Conservation (phyloP, 371 early-diverging fungal species). For the Fennellomyces sp. region DNA sequence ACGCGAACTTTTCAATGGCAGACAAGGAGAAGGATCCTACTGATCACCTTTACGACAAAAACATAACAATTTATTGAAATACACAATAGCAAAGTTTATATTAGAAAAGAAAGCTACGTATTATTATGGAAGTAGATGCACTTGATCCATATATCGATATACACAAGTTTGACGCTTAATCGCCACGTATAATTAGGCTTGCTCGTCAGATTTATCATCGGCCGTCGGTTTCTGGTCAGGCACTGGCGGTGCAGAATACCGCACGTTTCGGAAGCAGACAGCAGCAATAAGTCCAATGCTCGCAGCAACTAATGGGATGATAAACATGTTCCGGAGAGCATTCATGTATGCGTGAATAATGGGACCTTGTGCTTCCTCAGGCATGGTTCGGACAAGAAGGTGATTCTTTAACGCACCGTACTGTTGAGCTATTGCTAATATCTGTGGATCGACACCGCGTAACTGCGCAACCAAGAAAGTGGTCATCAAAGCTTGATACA, state of each 20-base stretch:
- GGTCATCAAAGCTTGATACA: neutral
- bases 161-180: too few species aligned
- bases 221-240: too few species aligned
- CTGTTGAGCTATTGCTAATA: conserved; percentile 16
- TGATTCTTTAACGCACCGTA: conserved; percentile 33
- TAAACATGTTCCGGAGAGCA: neutral
- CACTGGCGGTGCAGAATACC: conserved; percentile 11
- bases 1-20: too few species aligned
- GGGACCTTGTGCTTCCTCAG: conserved; percentile 28
- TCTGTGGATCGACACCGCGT: conserved; percentile 11
- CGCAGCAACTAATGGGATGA: neutral
- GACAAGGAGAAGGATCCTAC: too few species aligned
- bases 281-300: conserved; percentile 17
- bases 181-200: too few species aligned
- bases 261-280: conserved; percentile 38
- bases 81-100: too few species aligned
- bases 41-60: too few species aligned
- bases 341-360: conserved; percentile 42
- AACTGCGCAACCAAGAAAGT: neutral
- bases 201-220: too few species aligned
- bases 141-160: too few species aligned
- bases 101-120: too few species aligned
- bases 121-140: too few species aligned
- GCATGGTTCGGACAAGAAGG: conserved; percentile 25
- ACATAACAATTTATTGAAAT: too few species aligned